phyloP scores from a whole-genome alignment of 2,329 filamentous ascomycete species.

The Trematosphaeria pertusa region DNA sequence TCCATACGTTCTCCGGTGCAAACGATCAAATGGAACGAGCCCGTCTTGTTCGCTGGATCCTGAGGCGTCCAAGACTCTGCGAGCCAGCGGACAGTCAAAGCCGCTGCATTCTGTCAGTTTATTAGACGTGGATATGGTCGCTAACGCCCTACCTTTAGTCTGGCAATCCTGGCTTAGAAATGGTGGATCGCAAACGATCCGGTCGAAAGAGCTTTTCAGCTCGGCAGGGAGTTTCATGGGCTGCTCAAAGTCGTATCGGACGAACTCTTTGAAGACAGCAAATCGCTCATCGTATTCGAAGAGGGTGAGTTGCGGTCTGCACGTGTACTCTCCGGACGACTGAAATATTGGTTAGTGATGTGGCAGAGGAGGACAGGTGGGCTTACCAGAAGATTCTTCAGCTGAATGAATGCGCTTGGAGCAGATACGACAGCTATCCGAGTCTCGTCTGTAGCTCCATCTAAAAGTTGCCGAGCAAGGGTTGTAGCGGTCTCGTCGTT shows the following conservation, averaged over 20 bases:
- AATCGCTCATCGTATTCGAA: slow-evolving; percentile 80
- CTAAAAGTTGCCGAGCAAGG: slow-evolving; percentile 70
- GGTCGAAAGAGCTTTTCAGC: slow-evolving; percentile 70
- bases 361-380: not conserved
- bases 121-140: not conserved
- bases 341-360: slow-evolving; percentile 12
- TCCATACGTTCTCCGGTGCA: slow-evolving; percentile 83
- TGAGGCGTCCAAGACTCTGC: slow-evolving; percentile 56
- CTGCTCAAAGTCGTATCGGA: slow-evolving; percentile 75
- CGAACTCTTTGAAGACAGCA: slow-evolving; percentile 74
- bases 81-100: slow-evolving; percentile 78
- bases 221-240: slow-evolving; percentile 69
- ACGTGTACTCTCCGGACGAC: slow-evolving; percentile 38
- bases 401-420: slow-evolving; percentile 77
- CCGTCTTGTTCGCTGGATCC: slow-evolving; percentile 24
- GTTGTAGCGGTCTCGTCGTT: slow-evolving; percentile 72
- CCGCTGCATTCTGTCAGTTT: slow-evolving; percentile 58
- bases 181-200: slow-evolving; percentile 78
- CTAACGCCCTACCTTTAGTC: slow-evolving; percentile 66
- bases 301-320: slow-evolving; percentile 65
- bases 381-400: slow-evolving; percentile 73
- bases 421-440: slow-evolving; percentile 74
- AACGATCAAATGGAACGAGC: slow-evolving; percentile 61
- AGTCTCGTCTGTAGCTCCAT: slow-evolving; percentile 63
- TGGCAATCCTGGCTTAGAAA: slow-evolving; percentile 83